Evolutionary conservation across 306 rosid genomes (phyloP), one percentile per base, ranked within the genome.

Genomic region (Casuarina equisetifolia): DNA sequence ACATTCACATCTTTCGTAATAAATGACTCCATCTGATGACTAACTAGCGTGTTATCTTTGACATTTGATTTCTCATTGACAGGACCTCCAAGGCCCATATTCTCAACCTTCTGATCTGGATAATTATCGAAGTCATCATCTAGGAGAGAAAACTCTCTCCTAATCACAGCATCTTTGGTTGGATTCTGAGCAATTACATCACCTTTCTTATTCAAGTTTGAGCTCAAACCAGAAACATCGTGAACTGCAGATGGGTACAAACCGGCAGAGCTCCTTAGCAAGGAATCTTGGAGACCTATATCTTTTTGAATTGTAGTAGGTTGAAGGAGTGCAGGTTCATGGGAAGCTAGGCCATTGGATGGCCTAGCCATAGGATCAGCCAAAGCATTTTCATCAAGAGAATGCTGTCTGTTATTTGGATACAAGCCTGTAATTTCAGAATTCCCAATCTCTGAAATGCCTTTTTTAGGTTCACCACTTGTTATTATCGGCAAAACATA

Each of bases 61-160:
- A 50, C 69, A 77, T 84, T 81, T 69, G 88, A 58, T 78, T 55
- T 64, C 64, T 72, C 82, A 71, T 75, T 13, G 53, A 76, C 58
- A 79, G 78, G 43, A 32, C 74, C 69, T 74, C 75, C 84, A 46
- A 74, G 52, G 9, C 64, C 66, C 83, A 76, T 78, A 77, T 79
- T 85, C 78, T 81, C 87, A 83, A 62, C 83, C 80, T 78, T 80
- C 67, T 74, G 78, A 59, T 73, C 79, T 25, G 85, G 80, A 70
- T 72, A 70, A 69, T 66, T 64, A 67, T 75, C 62, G 74, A 82
- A 84, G 76, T 90, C 87, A 42, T 57, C 81, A 72, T 85, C 90
- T 76, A 84, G 70, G 69, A 88, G 83, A 71, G 92, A 82, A 57
- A 85, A 81, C 74, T 63, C 82, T 79, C 55, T 78, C 49, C 59